Percentiles rank a stretch among this genome's conserved stretches.
These are phyloP conservation scores for Paramecium primaurelia DNA, from an alignment of 73 alveolate genomes.

Conservation along the genomic window DNA sequence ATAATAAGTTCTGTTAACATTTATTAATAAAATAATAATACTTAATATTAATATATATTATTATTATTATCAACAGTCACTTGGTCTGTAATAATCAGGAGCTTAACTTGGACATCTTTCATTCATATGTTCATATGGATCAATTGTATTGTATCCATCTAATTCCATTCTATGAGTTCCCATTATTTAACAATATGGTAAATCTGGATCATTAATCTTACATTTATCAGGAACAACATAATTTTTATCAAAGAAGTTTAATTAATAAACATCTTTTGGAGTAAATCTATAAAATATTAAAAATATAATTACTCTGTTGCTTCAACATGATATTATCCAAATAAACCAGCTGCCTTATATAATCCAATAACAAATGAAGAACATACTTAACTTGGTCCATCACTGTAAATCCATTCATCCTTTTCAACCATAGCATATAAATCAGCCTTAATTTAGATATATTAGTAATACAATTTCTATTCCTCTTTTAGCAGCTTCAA, in stretches of 20 bases:
- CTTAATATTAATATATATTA: neutral
- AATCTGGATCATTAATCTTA: conserved; percentile 74
- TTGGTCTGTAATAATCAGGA: conserved; percentile 83
- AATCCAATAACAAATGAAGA: conserved; percentile 81
- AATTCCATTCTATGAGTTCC: conserved; percentile 85
- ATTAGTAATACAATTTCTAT: neutral
- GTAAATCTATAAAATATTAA: conserved; percentile 66
- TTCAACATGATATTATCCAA: conserved; percentile 72
- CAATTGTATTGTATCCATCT: conserved; percentile 77
- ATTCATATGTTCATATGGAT: conserved; percentile 89
- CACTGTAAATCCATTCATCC: conserved; percentile 90
- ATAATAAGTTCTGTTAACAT: conserved; percentile 57
- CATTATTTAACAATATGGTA: conserved; percentile 87
- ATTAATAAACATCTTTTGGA: conserved; percentile 81
- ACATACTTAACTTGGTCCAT: conserved; percentile 90
- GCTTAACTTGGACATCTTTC: conserved; percentile 89
- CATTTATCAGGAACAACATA: conserved; percentile 76
- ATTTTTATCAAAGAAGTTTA: conserved; percentile 74
- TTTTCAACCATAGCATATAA: conserved; percentile 84
- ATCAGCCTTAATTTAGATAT: conserved; percentile 59
- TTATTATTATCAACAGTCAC: conserved; percentile 78
- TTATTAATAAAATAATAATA: conserved; percentile 2
- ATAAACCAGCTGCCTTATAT: conserved; percentile 91
- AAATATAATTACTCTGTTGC: conserved; percentile 57
- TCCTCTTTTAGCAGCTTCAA: conserved; percentile 78